Evolutionary conservation across 768 basidiomycete genomes (phyloP), one percentile per base, ranked within the genome.

Genomic region (Termitomyces sp.): DNA sequence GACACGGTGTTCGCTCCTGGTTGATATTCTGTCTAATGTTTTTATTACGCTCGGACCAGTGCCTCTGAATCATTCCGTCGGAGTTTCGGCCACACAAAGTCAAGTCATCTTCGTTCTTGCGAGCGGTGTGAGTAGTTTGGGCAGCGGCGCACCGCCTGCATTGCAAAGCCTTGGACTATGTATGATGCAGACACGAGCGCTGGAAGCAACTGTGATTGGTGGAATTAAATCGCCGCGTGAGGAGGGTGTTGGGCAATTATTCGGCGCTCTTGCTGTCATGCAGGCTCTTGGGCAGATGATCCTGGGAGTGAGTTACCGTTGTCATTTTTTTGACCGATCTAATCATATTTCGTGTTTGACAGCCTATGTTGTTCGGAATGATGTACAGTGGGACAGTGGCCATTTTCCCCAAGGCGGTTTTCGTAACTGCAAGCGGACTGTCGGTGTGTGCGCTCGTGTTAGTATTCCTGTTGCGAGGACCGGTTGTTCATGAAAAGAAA

Each of bases 261-360:
- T 93, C 57, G 86, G 88, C 32, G 87, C 88, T 1, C 72, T 92
- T 38, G 83, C 88, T 12, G 79, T 88, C 35, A 67, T 92, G 61
- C 86, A 90, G 59, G 84, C 89, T 0, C 71, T 81, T 4, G 86
- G 86, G 14, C 83, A 85, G 68, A 84, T 83, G 74, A 89, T 92
- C 40, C 64, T 73, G 50, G 77, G 87, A 49, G 78, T 80, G 60
- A 63, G 75, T 48, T 66, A 55, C 56, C 32, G 47, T 54, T 53
- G 24, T 49, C 7, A 26, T 42, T 50, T 22, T 32, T 14, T 51
- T 53, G 6, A 13, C 26, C 9, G 28, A 26, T 32, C 59, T 64
- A 46, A 62, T 57, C 12, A 28, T 12, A 20, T 52, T 36, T 49
- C 26, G 24, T 20, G 43, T 55, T 48, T 57, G 50, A 13, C 47